These are phyloP conservation scores for Blastobotrys aristatus DNA, from an alignment of 1,139 yeast genomes.

Conservation along the genomic window DNA sequence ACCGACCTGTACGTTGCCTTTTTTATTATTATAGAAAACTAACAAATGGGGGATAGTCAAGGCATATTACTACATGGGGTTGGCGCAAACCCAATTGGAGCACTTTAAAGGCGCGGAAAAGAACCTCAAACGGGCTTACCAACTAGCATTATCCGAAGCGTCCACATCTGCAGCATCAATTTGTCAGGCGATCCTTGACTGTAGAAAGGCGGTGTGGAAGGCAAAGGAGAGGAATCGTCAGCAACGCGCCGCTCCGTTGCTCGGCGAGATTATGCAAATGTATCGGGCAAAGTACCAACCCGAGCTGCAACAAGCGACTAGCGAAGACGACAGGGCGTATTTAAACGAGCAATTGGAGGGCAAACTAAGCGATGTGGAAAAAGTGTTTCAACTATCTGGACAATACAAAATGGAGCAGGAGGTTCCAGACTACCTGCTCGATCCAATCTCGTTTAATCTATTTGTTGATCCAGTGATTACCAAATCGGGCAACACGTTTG, in stretches of 20 bases:
- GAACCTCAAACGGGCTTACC: conserved; percentile 34
- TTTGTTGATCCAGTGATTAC: conserved; percentile 47
- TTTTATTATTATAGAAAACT: no score
- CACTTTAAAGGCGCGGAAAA: conserved; percentile 32
- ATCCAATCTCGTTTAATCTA: conserved; percentile 46
- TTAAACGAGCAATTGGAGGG: conserved; percentile 27
- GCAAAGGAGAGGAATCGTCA: conserved; percentile 24
- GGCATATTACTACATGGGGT: conserved; percentile 31
- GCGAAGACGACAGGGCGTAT: conserved; percentile 27
- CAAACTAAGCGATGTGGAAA: conserved; percentile 29
- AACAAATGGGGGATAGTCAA: no score
- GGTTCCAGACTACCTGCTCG: conserved; percentile 43
- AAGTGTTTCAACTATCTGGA: conserved; percentile 28
- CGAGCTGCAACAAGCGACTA: conserved; percentile 17
- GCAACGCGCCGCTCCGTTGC: conserved; percentile 28
- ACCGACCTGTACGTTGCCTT: no score
- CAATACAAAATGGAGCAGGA: conserved; percentile 27
- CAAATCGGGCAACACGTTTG: conserved; percentile 48
- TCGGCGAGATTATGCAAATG: conserved; percentile 29
- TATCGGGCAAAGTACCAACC: conserved; percentile 26
- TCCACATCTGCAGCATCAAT: conserved; percentile 31
- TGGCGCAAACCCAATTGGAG: conserved; percentile 29
- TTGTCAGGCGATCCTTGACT: conserved; percentile 29
- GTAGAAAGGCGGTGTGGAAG: conserved; percentile 30
- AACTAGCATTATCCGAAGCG: conserved; percentile 25